Evolutionary conservation across 1,284 basidiomycete genomes (phyloP).

Genomic region (Cryptococcus maquisensis): DNA sequence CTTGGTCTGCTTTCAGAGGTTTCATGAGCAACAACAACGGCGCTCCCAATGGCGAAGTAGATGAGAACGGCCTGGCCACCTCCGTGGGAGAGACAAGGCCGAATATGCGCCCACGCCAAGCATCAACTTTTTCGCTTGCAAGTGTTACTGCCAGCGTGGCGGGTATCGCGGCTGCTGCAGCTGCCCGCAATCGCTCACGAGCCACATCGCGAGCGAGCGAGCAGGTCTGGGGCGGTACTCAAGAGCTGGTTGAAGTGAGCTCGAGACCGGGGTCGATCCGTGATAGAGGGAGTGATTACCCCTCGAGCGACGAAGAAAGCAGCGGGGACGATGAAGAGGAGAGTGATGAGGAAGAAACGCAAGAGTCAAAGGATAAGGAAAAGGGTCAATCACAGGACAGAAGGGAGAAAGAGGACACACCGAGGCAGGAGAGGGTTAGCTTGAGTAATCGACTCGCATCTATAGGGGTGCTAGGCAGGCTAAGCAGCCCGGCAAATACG

Average conservation of each 20-base stretch:
- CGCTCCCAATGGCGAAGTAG: slow-evolving; percentile 13
- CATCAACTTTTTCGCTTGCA: slow-evolving; percentile 74
- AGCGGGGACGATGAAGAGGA: slow-evolving; percentile 50
- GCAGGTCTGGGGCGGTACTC: slow-evolving; percentile 46
- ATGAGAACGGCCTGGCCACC: slow-evolving; percentile 16
- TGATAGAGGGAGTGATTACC: slow-evolving; percentile 62
- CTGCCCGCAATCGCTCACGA: slow-evolving; percentile 34
- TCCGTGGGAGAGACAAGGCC: slow-evolving; percentile 10
- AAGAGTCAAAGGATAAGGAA: slow-evolving; percentile 46
- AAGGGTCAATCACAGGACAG: background rate
- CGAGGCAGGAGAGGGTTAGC: slow-evolving; percentile 46
- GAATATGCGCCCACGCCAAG: slow-evolving; percentile 55
- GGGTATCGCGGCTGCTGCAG: slow-evolving; percentile 49
- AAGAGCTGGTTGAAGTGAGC: slow-evolving; percentile 45
- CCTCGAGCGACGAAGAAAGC: slow-evolving; percentile 6
- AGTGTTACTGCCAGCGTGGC: slow-evolving; percentile 66
- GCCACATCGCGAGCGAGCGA: slow-evolving; percentile 51
- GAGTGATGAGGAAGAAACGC: background rate
- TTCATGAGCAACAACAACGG: slow-evolving; percentile 48
- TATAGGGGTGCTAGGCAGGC: slow-evolving; percentile 54
- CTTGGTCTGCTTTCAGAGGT: slow-evolving; percentile 71
- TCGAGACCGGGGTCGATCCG: slow-evolving; percentile 42
- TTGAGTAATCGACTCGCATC: slow-evolving; percentile 70
- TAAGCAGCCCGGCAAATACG: slow-evolving; percentile 17
- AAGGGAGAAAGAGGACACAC: slow-evolving; percentile 50